Evolutionary conservation across 495 filamentous ascomycete genomes (phyloP).

Genomic region (Neurospora sp.): DNA sequence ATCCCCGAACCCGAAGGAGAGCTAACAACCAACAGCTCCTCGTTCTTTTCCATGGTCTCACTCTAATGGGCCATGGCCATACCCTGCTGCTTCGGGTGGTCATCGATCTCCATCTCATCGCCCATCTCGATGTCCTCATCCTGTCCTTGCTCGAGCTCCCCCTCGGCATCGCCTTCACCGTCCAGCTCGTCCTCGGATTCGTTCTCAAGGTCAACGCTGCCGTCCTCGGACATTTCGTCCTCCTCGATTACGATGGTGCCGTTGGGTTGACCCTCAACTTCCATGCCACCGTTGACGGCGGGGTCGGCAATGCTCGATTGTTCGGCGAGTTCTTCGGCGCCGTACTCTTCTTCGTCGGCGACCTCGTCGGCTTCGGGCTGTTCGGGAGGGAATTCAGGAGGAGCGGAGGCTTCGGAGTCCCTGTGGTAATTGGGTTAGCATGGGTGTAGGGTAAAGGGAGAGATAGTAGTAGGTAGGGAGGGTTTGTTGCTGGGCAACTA

Average conservation of each 20-base stretch:
- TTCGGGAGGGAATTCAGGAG: conserved; percentile 91
- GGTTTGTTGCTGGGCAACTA: background rate
- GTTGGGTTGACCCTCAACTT: conserved; percentile 27
- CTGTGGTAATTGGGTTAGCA: conserved; percentile 36
- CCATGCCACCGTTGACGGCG: conserved; percentile 44
- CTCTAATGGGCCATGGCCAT: conserved; percentile 7
- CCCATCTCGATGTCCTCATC: conserved; percentile 77
- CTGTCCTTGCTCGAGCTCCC: conserved; percentile 46
- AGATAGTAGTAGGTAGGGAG: background rate
- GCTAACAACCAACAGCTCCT: too few relatives aligned
- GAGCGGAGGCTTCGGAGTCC: conserved; percentile 93
- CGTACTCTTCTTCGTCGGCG: conserved; percentile 82
- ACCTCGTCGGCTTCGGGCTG: conserved; percentile 87
- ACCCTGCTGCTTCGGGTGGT: conserved; percentile 1
- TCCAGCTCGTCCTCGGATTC: conserved; percentile 77
- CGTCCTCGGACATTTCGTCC: conserved; percentile 77
- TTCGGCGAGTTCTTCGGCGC: conserved; percentile 70
- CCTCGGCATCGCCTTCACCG: conserved; percentile 73
- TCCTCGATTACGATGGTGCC: conserved; percentile 41
- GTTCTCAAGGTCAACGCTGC: conserved; percentile 90
- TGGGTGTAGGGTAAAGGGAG: background rate
- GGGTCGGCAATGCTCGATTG: conserved; percentile 40
- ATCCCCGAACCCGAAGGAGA: too few relatives aligned
- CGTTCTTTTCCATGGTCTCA: background rate
- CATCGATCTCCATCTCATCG: conserved; percentile 43